Evolutionary conservation across 169 alveolate species (phyloP).

Genomic region (Fabrea salina): DNA sequence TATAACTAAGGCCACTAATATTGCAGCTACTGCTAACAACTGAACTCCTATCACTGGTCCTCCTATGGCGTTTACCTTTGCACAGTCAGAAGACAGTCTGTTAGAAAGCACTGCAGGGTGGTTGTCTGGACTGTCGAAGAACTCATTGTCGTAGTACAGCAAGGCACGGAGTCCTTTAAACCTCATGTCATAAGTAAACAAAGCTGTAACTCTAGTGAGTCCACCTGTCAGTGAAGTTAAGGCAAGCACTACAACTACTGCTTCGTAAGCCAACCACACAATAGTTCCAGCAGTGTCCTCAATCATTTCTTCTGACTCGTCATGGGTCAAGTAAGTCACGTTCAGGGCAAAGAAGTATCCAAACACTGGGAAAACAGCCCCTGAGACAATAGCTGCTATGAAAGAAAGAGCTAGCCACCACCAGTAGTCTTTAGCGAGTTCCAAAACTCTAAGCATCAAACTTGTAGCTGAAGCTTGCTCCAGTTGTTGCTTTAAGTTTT

Average conservation of each 20-base stretch:
- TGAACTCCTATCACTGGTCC: slow-evolving; percentile 17
- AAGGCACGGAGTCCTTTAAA: neutral
- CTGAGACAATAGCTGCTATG: neutral
- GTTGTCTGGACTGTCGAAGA: slow-evolving; percentile 1
- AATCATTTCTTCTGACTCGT: neutral
- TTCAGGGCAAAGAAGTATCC: neutral
- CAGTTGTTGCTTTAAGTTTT: neutral
- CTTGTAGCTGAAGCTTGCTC: neutral
- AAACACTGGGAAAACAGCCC: neutral
- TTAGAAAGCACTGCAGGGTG: slow-evolving; percentile 1
- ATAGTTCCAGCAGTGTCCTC: neutral
- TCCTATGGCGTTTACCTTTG: slow-evolving; percentile 15
- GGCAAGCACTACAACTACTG: neutral
- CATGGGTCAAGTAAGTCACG: neutral
- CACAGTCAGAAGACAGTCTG: neutral
- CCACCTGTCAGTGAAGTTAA: neutral
- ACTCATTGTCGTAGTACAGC: neutral
- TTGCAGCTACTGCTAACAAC: neutral
- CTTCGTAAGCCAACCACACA: neutral
- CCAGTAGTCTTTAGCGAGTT: neutral
- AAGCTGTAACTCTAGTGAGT: neutral
- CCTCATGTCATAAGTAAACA: slow-evolving; percentile 5
- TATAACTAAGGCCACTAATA: neutral
- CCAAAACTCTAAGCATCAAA: neutral
- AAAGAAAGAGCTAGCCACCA: neutral